Evolutionary conservation across 1,139 yeast genomes (phyloP).

Genomic region (Zygosaccharomyces sapae): DNA sequence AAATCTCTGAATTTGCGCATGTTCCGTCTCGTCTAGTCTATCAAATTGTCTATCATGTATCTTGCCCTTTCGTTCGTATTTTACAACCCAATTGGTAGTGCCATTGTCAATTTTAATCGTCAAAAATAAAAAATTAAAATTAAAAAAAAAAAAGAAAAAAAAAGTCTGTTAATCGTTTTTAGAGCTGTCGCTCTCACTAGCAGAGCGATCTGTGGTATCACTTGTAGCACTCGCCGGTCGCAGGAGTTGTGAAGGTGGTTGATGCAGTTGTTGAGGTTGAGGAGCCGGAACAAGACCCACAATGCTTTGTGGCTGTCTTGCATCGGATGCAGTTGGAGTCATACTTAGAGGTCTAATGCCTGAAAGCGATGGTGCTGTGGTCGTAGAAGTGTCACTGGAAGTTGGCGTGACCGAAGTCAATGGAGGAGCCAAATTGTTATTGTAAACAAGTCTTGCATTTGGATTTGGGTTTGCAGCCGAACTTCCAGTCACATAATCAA

Average conservation of each 20-base stretch:
- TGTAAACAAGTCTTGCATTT: not conserved
- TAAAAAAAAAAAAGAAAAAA: not conserved
- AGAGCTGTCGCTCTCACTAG: conserved; percentile 3
- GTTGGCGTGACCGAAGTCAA: not conserved
- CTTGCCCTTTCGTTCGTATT: conserved; percentile 3
- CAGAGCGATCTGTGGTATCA: conserved; percentile 6
- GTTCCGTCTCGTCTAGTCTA: not conserved
- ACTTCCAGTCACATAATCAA: not conserved
- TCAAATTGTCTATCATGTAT: conserved; percentile 7
- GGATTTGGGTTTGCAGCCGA: not conserved
- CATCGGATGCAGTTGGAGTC: not conserved
- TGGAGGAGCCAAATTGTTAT: not conserved
- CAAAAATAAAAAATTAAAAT: too few relatives aligned
- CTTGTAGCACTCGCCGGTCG: conserved; percentile 5
- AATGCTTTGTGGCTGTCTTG: not conserved
- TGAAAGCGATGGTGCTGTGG: not conserved
- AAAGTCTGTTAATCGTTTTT: conserved; percentile 1
- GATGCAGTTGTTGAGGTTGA: conserved; percentile 1
- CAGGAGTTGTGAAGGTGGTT: conserved; percentile 1
- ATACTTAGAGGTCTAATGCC: not conserved
- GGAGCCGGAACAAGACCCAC: not conserved
- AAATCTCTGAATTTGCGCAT: conserved; percentile 1
- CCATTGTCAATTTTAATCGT: not conserved
- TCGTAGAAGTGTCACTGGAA: not conserved
- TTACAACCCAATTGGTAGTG: not conserved